Conservation (phyloP, 2,329 filamentous ascomycete genomes). For the Sclerotiophoma versabilis region DNA sequence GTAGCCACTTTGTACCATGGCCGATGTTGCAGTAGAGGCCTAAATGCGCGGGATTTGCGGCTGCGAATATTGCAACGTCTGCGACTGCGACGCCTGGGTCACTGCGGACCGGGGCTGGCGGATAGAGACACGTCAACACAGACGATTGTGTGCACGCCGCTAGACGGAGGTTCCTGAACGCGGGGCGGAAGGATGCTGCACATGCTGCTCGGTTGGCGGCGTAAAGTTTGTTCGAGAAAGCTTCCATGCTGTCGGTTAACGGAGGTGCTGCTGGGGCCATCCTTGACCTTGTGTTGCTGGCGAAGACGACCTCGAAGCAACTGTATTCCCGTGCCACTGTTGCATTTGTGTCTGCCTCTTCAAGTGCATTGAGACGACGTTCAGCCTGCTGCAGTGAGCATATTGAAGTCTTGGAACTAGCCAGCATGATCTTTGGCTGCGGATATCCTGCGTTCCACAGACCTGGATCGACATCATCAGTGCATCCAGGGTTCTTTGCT, state of each 20-base stretch:
- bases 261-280: conserved; percentile 25
- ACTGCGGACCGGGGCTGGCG: neutral
- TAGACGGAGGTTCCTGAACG: conserved; percentile 18
- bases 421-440: neutral
- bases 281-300: conserved; percentile 26
- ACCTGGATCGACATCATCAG: conserved; percentile 25
- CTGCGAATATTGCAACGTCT: neutral
- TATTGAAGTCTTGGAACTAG: neutral
- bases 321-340: neutral
- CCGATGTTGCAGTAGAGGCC: conserved; percentile 1
- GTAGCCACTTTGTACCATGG: conserved; percentile 1
- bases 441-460: conserved; percentile 16
- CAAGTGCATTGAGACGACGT: neutral
- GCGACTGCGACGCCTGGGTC: conserved; percentile 2
- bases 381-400: neutral
- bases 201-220: conserved; percentile 33
- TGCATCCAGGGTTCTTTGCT: conserved; percentile 25
- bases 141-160: conserved; percentile 3
- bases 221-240: conserved; percentile 28
- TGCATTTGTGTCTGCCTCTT: too few relatives aligned
- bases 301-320: neutral
- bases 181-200: conserved; percentile 29
- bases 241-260: conserved; percentile 28
- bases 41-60: conserved; percentile 2
- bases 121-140: conserved; percentile 10